These are phyloP conservation scores for Phytopythium sindhum DNA, from an alignment of 352 stramenopile species.

Conservation along the genomic window DNA sequence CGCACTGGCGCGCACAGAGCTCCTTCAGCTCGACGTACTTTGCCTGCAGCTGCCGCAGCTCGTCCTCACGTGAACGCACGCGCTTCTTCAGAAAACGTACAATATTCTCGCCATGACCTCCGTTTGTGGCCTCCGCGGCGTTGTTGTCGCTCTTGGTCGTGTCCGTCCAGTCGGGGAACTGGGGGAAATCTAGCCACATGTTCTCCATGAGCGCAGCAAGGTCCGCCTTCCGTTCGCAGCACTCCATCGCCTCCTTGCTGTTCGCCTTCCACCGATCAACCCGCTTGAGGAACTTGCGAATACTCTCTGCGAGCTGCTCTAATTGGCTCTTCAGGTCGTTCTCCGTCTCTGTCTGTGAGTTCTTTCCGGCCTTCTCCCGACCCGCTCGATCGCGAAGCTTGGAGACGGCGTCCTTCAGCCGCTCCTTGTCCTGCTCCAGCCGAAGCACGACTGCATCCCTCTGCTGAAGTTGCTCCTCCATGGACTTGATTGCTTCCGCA, in stretches of 20 bases:
- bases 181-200: constrained; percentile 57
- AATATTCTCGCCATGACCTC: constrained; percentile 17
- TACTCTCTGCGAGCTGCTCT: constrained; percentile 31
- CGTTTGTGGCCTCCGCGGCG: constrained; percentile 6
- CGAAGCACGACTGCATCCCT: constrained; percentile 29
- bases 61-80: constrained; percentile 53
- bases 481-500: constrained; percentile 13
- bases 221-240: constrained; percentile 24
- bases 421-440: constrained; percentile 34
- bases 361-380: constrained; percentile 7
- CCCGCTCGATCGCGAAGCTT: constrained; percentile 17
- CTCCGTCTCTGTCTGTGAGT: constrained; percentile 7
- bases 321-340: constrained; percentile 28
- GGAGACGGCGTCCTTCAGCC: constrained; percentile 23
- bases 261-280: constrained; percentile 53
- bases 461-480: constrained; percentile 29
- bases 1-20: constrained; percentile 67
- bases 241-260: constrained; percentile 37
- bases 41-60: constrained; percentile 45
- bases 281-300: constrained; percentile 43
- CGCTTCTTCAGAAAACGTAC: constrained; percentile 59
- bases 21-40: constrained; percentile 80
- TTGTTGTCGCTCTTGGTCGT: constrained; percentile 11
- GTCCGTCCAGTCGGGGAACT: constrained; percentile 23
- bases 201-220: constrained; percentile 36